These are phyloP conservation scores for Tylopilus sp. DNA, from an alignment of 768 basidiomycete species.

Conservation along the genomic window DNA sequence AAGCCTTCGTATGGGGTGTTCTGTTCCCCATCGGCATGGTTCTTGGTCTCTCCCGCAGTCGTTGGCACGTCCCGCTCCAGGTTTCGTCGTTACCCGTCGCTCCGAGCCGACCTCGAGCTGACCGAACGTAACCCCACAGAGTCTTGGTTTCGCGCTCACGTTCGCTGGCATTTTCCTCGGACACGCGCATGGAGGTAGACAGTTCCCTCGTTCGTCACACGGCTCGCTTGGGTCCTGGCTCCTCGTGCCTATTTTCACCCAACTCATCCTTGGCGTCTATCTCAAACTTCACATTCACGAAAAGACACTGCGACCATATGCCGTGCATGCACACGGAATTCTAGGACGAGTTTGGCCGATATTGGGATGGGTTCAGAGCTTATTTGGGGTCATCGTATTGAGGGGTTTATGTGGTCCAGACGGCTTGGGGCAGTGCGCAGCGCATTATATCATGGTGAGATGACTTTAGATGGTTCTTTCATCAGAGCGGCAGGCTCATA, in stretches of 20 bases:
- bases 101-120: neutral
- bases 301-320: constrained; percentile 64
- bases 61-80: too few relatives aligned
- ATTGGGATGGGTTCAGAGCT: constrained; percentile 84
- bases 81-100: too few relatives aligned
- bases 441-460: constrained; percentile 76
- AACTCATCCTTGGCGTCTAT: constrained; percentile 77
- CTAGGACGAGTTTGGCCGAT: constrained; percentile 83
- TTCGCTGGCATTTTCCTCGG: too few relatives aligned
- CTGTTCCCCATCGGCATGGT: constrained; percentile 86
- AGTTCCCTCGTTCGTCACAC: constrained; percentile 50
- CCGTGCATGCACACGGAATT: constrained; percentile 68
- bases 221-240: constrained; percentile 54
- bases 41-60: constrained; percentile 68
- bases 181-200: too few relatives aligned
- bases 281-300: constrained; percentile 92
- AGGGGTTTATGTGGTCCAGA: constrained; percentile 75
- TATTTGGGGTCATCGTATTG: constrained; percentile 77
- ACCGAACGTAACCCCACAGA: too few relatives aligned
- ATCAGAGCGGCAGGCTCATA: constrained; percentile 11
- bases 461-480: neutral
- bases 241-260: constrained; percentile 59
- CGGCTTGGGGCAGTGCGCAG: constrained; percentile 79
- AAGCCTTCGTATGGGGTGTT: constrained; percentile 78
- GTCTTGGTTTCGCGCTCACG: too few relatives aligned